Evolutionary conservation across 371 early-diverging fungal genomes (phyloP).

Genomic region (Dichotomocladium elegans): DNA sequence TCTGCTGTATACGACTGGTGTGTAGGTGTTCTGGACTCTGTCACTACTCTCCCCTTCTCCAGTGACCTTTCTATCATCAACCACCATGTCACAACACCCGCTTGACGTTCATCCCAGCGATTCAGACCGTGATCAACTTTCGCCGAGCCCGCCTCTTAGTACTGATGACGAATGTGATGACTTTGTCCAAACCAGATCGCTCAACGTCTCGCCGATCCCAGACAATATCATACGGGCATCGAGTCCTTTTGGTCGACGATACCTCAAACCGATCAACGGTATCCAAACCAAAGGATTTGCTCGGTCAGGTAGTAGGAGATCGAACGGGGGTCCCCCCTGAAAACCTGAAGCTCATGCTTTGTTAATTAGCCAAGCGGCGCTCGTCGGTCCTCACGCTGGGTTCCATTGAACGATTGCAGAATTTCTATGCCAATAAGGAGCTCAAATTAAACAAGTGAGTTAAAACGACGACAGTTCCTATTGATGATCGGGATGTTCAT

Average conservation of each 20-base stretch:
- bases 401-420: conserved; percentile 44
- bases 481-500: not conserved
- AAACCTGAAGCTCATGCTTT: not conserved
- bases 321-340: too few relatives aligned
- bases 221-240: conserved; percentile 22
- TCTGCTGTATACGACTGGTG: too few relatives aligned
- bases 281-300: conserved; percentile 50
- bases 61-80: not conserved
- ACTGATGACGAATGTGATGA: conserved; percentile 1
- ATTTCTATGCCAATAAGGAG: conserved; percentile 44
- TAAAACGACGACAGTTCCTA: not conserved
- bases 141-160: not conserved
- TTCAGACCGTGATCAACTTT: not conserved
- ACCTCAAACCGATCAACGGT: conserved; percentile 40
- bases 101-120: not conserved
- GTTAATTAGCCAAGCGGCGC: conserved; percentile 32
- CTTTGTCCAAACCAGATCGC: not conserved
- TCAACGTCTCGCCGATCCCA: not conserved
- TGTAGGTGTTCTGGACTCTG: too few relatives aligned
- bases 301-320: conserved; percentile 31
- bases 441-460: conserved; percentile 47
- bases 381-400: conserved; percentile 45
- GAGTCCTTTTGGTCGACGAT: conserved; percentile 38
- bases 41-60: not conserved
- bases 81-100: not conserved